phyloP scores from a whole-genome alignment of 202 grass and related monocot genomes.

The Schoenoplectus triqueter region DNA sequence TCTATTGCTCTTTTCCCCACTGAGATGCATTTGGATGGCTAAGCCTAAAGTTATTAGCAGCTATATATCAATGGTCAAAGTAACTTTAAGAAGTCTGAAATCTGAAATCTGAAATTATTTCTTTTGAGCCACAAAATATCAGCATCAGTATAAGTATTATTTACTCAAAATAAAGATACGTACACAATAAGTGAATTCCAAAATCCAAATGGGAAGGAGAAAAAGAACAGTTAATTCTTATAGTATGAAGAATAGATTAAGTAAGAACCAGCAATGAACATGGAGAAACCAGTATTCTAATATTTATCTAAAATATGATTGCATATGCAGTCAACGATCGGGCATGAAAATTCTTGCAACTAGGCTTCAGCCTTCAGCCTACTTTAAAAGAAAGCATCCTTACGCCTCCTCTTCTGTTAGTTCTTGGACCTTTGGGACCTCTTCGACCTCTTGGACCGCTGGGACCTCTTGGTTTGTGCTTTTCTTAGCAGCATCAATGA shows the following conservation, averaged over 20 bases:
- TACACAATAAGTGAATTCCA: not conserved
- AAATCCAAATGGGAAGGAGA: not conserved
- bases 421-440: not conserved
- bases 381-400: not conserved
- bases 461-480: constrained; percentile 42
- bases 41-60: not conserved
- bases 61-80: not conserved
- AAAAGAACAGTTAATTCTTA: not conserved
- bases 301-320: constrained; percentile 13
- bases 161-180: not conserved
- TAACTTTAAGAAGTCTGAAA: not conserved
- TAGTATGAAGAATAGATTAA: too few species aligned
- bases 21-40: not conserved
- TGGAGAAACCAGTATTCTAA: constrained; percentile 5
- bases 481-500: constrained; percentile 64
- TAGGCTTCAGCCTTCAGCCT: not conserved
- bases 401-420: not conserved
- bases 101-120: not conserved
- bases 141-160: not conserved
- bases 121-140: not conserved
- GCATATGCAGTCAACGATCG: not conserved
- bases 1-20: not conserved
- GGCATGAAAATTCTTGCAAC: not conserved
- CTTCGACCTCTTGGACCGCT: too few species aligned
- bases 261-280: too few species aligned